These are phyloP conservation scores for Backusella liffmaniae DNA, from an alignment of 192 early-diverging fungal genomes.

Conservation along the genomic window DNA sequence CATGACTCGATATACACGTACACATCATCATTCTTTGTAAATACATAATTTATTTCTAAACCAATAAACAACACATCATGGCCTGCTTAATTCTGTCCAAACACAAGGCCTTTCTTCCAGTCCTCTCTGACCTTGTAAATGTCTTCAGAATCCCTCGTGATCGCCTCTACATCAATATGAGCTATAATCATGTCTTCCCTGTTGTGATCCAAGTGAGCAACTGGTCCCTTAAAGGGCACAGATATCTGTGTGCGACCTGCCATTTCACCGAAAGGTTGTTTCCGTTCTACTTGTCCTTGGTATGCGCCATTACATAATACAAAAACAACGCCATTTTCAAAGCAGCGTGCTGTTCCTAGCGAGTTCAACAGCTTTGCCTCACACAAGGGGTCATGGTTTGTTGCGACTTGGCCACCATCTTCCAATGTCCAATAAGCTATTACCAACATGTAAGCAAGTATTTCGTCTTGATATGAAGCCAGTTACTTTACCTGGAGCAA, in stretches of 20 bases:
- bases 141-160: slow-evolving; percentile 21
- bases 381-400: slow-evolving; percentile 2
- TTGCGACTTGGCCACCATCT: slow-evolving; percentile 6
- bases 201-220: slow-evolving; percentile 17
- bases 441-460: background rate
- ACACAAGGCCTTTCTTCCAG: slow-evolving; percentile 9
- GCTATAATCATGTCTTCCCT: slow-evolving; percentile 31
- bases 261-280: slow-evolving; percentile 16
- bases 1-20: no score
- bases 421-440: slow-evolving; percentile 27
- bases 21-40: background rate
- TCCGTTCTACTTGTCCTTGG: background rate
- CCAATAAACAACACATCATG: background rate
- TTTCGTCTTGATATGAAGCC: no score
- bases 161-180: slow-evolving; percentile 2
- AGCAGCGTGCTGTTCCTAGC: slow-evolving; percentile 19
- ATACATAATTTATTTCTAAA: background rate
- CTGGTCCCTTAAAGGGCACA: slow-evolving; percentile 27
- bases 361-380: slow-evolving; percentile 26
- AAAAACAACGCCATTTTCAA: slow-evolving; percentile 31
- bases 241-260: slow-evolving; percentile 27
- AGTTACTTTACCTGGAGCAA: slow-evolving; percentile 17
- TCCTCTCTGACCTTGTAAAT: slow-evolving; percentile 28
- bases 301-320: slow-evolving; percentile 33
- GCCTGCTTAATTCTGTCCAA: background rate